A percentile compares a stretch with the other conserved stretches of the same genome.
Evolutionary conservation across 176 grass and related monocot species (phyloP).

Genomic region (Oryza punctata): DNA sequence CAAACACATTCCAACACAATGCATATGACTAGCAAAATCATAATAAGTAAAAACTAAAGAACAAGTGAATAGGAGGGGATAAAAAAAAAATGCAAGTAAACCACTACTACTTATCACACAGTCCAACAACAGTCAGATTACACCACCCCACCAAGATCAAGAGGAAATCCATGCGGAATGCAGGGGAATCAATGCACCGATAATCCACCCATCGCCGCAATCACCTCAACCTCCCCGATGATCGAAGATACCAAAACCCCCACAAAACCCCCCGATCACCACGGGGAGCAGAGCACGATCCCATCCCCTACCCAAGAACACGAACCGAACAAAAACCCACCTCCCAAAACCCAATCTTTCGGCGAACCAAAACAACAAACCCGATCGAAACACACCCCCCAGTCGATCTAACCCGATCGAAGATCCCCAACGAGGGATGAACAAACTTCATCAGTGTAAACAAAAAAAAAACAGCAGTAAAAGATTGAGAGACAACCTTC

Average conservation of each 20-base stretch:
- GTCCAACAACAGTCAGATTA: conserved; percentile 15
- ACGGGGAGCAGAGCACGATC: conserved; percentile 41
- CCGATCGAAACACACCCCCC: neutral
- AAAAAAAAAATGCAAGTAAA: neutral
- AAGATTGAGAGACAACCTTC: conserved; percentile 3
- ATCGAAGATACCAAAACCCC: conserved; percentile 47
- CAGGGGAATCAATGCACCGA: neutral
- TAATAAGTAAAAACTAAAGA: too few species aligned
- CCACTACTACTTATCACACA: neutral
- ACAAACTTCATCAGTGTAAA: conserved; percentile 24
- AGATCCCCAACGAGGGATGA: conserved; percentile 17
- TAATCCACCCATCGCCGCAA: neutral
- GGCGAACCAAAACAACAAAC: neutral
- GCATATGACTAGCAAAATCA: neutral
- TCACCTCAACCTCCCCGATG: neutral
- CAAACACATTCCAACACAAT: neutral
- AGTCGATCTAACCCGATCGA: conserved; percentile 26
- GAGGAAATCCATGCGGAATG: neutral
- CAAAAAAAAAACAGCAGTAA: neutral
- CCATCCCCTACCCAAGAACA: conserved; percentile 14
- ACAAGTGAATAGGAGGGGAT: neutral
- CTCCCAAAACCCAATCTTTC: conserved; percentile 10
- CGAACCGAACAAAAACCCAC: neutral
- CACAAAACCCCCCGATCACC: conserved; percentile 53
- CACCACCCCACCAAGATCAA: neutral